phyloP scores from a whole-genome alignment of 257 asterid genomes.

The Orobanche coerulescens region DNA sequence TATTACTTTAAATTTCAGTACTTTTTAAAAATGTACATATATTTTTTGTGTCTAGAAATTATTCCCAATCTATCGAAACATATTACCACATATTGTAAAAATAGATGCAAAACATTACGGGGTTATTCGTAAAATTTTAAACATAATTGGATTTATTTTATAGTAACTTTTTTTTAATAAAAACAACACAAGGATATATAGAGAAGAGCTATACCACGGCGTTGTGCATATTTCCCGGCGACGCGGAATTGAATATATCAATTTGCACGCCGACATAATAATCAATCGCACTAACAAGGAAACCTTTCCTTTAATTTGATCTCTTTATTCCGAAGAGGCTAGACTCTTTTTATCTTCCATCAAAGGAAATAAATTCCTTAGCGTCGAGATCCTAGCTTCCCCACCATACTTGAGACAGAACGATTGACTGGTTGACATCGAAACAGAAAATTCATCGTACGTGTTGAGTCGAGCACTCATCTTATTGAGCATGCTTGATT shows the following conservation, averaged over 20 bases:
- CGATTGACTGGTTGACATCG: background rate
- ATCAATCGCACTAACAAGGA: slow-evolving; percentile 89
- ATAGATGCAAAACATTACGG: too few species aligned
- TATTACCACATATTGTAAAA: too few species aligned
- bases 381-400: slow-evolving; percentile 71
- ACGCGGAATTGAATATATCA: slow-evolving; percentile 87
- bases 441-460: background rate
- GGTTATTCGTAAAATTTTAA: too few species aligned
- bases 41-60: too few species aligned
- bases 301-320: slow-evolving; percentile 76
- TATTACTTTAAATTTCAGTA: too few species aligned
- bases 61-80: too few species aligned
- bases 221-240: slow-evolving; percentile 99
- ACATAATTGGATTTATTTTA: too few species aligned
- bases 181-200: background rate
- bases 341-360: slow-evolving; percentile 93
- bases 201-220: slow-evolving; percentile 60
- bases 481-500: too few species aligned
- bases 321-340: slow-evolving; percentile 82
- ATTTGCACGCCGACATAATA: slow-evolving; percentile 91
- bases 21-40: too few species aligned
- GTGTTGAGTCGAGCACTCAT: too few species aligned
- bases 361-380: slow-evolving; percentile 66
- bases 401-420: slow-evolving; percentile 88
- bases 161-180: too few species aligned